Percentiles rank a stretch among this genome's conserved stretches.
These are phyloP conservation scores for Tuctoria greenei DNA, from an alignment of 176 grass and related monocot species.

Conservation along the genomic window DNA sequence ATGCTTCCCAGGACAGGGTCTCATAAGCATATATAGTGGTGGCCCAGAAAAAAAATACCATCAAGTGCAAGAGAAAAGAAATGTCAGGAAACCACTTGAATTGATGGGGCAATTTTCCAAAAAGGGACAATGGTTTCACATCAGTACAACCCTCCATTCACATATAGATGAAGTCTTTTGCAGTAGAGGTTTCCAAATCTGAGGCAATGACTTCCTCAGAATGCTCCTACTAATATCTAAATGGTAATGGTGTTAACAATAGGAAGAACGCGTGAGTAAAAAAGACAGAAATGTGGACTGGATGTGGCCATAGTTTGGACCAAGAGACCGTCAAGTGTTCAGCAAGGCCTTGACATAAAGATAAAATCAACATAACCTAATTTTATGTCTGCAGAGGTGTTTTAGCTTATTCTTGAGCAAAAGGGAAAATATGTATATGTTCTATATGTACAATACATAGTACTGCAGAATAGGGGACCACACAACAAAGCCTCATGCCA, in stretches of 20 bases:
- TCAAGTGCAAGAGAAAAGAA: neutral
- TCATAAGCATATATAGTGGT: neutral
- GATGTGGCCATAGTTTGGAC: too few relatives aligned
- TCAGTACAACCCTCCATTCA: neutral
- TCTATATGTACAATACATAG: neutral
- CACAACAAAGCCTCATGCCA: neutral
- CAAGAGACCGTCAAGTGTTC: too few relatives aligned
- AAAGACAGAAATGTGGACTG: too few relatives aligned
- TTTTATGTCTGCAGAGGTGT: neutral
- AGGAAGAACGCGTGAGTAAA: too few relatives aligned
- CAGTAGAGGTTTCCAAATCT: too few relatives aligned
- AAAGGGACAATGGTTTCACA: neutral
- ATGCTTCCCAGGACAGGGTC: neutral
- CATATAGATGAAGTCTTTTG: neutral
- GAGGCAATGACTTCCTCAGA: too few relatives aligned
- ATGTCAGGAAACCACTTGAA: neutral
- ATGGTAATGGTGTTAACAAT: too few relatives aligned
- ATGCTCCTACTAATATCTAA: too few relatives aligned
- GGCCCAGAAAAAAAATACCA: conserved; percentile 9
- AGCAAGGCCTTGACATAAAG: too few relatives aligned
- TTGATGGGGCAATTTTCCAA: neutral
- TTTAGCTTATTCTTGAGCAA: neutral
- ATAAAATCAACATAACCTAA: too few relatives aligned
- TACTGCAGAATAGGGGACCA: neutral
- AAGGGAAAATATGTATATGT: neutral